Evolutionary conservation across 768 basidiomycete species (phyloP).

Genomic region (Saitozyma sp.): DNA sequence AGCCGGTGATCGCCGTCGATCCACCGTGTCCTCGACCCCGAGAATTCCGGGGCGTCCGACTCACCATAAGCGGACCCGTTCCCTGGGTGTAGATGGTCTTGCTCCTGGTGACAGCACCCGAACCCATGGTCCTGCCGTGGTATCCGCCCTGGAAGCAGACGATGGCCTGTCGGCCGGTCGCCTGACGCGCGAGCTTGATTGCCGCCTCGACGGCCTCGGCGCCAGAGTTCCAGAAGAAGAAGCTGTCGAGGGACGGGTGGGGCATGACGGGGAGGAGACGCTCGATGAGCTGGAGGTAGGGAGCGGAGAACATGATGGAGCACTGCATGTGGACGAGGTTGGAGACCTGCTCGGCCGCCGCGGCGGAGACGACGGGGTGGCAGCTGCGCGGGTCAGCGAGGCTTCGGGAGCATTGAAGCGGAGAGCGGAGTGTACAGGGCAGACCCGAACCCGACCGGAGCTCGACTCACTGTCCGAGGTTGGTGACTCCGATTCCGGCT

Average conservation of each 20-base stretch:
- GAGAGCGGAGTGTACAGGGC: no score
- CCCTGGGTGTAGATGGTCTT: slow-evolving; percentile 88
- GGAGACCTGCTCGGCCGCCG: slow-evolving; percentile 38
- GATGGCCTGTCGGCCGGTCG: slow-evolving; percentile 81
- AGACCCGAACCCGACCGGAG: no score
- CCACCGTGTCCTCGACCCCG: slow-evolving; percentile 54
- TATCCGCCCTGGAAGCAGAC: slow-evolving; percentile 88
- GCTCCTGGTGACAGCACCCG: slow-evolving; percentile 89
- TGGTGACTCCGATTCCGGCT: slow-evolving; percentile 75
- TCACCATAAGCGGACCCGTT: slow-evolving; percentile 76
- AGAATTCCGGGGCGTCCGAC: slow-evolving; percentile 22
- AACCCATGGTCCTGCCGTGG: slow-evolving; percentile 90
- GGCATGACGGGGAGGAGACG: slow-evolving; percentile 86
- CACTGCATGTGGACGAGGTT: slow-evolving; percentile 53
- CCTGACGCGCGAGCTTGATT: slow-evolving; percentile 76
- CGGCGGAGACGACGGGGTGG: slow-evolving; percentile 44
- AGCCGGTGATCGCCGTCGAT: slow-evolving; percentile 1
- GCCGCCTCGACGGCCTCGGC: slow-evolving; percentile 89
- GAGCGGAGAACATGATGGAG: slow-evolving; percentile 82
- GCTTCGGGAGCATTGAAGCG: no score
- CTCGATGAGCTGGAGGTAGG: slow-evolving; percentile 83
- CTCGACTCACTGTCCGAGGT: slow-evolving; percentile 68
- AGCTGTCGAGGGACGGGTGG: slow-evolving; percentile 82
- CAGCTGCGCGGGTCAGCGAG: slow-evolving; percentile 28
- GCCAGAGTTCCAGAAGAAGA: slow-evolving; percentile 97